Evolutionary conservation across 2,329 filamentous ascomycete species (phyloP), one percentile per base, ranked within the genome.

Genomic region (Elsinoe perseae): DNA sequence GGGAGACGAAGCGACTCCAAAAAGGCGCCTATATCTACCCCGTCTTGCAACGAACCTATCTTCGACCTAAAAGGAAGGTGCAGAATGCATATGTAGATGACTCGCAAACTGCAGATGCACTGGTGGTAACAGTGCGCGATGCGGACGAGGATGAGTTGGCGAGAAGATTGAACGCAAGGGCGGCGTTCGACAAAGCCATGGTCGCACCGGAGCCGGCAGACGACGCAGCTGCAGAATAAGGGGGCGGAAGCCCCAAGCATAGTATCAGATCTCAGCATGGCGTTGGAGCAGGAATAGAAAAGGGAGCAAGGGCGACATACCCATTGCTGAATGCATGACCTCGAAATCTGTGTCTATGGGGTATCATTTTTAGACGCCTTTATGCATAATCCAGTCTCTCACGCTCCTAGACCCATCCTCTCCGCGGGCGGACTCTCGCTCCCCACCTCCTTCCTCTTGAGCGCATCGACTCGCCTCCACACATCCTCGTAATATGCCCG

Each of bases 21-120:
- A 79, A 78, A 64, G 81, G 73, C 1, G 82, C 82, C 12, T 85
- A 82, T 66, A 82, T 81, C 65, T 84, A 84, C 59, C 80, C 81
- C 0, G 78, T 85, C 55, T 68, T 77, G 18, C 76, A 78, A 64
- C 77, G 78, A 64, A 78, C 77, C n/a, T 74, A 73, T 20, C 72
- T 85, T 48, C 64, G 74, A 44, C 72, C 74, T 4, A 70, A 73
- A 61, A 64, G 76, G 27, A 80, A 77, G 66, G 74, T 4, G 74
- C 40, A 61, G 56, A 48, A 52, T 36, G 30, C 25, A 16, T 56
- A 56, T 28, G 18, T 75, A 61, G 67, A 77, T 66, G 64, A 67
- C 54, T 67, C 62, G 14, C 74, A 79, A 40, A 73, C 75, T 61
- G 70, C 79, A 9, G 77, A 82, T 63, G 72, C 76, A 59, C 71